These are phyloP conservation scores for Passiflora organensis DNA, from an alignment of 345 rosid species.

Conservation along the genomic window DNA sequence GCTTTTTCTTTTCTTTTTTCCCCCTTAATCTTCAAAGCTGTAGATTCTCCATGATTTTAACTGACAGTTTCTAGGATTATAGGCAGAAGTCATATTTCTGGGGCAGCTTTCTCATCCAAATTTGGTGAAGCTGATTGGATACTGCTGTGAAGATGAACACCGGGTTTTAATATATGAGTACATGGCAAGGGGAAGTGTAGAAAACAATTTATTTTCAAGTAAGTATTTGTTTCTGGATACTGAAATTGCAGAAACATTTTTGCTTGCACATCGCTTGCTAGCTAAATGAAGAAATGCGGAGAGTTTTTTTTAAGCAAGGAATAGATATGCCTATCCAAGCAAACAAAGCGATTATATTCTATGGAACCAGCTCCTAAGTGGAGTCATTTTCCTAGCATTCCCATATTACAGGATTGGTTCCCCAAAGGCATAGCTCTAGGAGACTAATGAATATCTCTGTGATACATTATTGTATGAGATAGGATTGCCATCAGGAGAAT, in stretches of 20 bases:
- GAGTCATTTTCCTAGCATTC: background rate
- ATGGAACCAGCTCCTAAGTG: background rate
- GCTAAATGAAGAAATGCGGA: background rate
- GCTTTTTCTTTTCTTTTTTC: background rate
- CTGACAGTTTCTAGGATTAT: constrained; percentile 15
- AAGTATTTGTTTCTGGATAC: constrained; percentile 21
- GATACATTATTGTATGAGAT: background rate
- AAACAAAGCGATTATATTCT: background rate
- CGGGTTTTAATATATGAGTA: constrained; percentile 84
- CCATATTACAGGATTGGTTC: background rate
- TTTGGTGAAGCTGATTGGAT: constrained; percentile 86
- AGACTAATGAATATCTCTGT: background rate
- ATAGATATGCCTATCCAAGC: background rate
- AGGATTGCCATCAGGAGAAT: background rate
- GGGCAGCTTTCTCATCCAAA: constrained; percentile 98
- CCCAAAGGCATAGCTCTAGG: background rate
- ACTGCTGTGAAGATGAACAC: constrained; percentile 86
- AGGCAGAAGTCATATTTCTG: constrained; percentile 97
- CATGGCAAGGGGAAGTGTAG: constrained; percentile 94
- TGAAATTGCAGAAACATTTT: background rate
- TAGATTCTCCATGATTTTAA: constrained; percentile 10
- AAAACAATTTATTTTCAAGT: constrained; percentile 84
- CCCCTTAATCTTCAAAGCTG: background rate
- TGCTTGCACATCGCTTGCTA: background rate
- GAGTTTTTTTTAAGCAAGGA: background rate